A percentile compares a stretch with the other conserved stretches of the same genome.
Evolutionary conservation across 2,329 filamentous ascomycete genomes (phyloP).

Genomic region (Venturiaceae sp.): DNA sequence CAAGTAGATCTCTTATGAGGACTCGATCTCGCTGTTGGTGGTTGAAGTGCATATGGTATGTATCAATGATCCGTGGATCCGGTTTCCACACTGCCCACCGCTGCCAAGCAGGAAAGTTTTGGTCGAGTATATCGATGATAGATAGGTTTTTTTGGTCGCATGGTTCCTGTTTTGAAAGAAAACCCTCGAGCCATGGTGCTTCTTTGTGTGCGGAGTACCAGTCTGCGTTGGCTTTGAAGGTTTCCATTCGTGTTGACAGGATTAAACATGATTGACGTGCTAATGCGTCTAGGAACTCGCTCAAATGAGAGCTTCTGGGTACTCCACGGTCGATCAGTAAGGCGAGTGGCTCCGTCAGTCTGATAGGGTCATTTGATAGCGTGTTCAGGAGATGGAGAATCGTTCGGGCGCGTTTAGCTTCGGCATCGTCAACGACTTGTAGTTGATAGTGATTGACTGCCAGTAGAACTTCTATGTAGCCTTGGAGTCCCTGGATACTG

Average conservation of each 20-base stretch:
- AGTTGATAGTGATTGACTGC: constrained; percentile 18
- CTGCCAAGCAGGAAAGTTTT: constrained; percentile 18
- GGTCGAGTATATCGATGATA: constrained; percentile 15
- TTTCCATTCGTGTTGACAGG: constrained; percentile 18
- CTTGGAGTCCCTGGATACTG: constrained; percentile 17
- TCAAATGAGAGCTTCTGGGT: constrained; percentile 12
- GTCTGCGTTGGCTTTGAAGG: constrained; percentile 14
- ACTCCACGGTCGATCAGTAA: constrained; percentile 12
- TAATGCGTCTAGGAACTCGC: constrained; percentile 14
- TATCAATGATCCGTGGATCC: constrained; percentile 12
- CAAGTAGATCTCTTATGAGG: constrained; percentile 16
- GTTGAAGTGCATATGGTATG: constrained; percentile 9
- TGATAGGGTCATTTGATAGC: constrained; percentile 13
- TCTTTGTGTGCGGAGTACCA: constrained; percentile 19
- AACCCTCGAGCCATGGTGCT: constrained; percentile 6
- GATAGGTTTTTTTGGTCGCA: neutral
- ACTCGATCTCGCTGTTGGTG: neutral
- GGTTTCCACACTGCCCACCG: constrained; percentile 22
- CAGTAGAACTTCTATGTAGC: constrained; percentile 19
- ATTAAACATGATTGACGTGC: constrained; percentile 14
- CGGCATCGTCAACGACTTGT: constrained; percentile 16
- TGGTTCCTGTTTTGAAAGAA: neutral
- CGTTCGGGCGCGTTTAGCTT: constrained; percentile 18
- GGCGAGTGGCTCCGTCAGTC: constrained; percentile 13
- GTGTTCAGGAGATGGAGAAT: constrained; percentile 15